A percentile compares a stretch with the other conserved stretches of the same genome.
Evolutionary conservation across 2,329 filamentous ascomycete species (phyloP).

Genomic region (Allantophomopsis cytisporea): DNA sequence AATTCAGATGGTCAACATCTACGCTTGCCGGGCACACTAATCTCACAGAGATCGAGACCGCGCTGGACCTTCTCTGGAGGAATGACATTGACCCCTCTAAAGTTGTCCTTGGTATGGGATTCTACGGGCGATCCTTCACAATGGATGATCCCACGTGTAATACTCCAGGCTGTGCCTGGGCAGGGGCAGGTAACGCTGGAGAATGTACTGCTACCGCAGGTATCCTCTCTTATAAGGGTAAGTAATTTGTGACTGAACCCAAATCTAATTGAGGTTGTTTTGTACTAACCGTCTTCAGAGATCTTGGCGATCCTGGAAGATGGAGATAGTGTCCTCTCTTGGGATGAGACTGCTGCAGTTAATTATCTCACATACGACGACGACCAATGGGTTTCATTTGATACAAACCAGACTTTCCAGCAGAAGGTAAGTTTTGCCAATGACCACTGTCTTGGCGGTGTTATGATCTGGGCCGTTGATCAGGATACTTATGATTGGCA

Average conservation of each 20-base stretch:
- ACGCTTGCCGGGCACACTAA: slow-evolving; percentile 28
- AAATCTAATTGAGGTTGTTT: no score
- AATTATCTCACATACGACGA: slow-evolving; percentile 20
- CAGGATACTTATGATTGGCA: no score
- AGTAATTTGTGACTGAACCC: no score
- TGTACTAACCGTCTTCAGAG: no score
- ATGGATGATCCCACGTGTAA: slow-evolving; percentile 7
- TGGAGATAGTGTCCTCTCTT: no score
- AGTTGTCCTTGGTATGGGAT: slow-evolving; percentile 28
- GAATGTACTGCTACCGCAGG: slow-evolving; percentile 11
- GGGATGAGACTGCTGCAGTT: slow-evolving; percentile 14
- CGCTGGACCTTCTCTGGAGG: slow-evolving; percentile 29
- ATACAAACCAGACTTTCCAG: slow-evolving; percentile 22
- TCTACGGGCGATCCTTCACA: slow-evolving; percentile 23
- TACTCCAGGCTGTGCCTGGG: slow-evolving; percentile 9
- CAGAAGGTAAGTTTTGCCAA: background rate
- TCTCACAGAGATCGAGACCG: slow-evolving; percentile 27
- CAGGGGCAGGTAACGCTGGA: slow-evolving; percentile 7
- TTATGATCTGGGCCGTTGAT: no score
- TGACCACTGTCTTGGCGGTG: no score
- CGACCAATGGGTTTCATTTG: slow-evolving; percentile 27
- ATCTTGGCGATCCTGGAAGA: no score
- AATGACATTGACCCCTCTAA: slow-evolving; percentile 24
- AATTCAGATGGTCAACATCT: no score
- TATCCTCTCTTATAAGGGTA: no score